A percentile compares a stretch with the other conserved stretches of the same genome.
These are phyloP conservation scores for Populus trichocarpa DNA, from an alignment of 441 rosid species.

Conservation along the genomic window DNA sequence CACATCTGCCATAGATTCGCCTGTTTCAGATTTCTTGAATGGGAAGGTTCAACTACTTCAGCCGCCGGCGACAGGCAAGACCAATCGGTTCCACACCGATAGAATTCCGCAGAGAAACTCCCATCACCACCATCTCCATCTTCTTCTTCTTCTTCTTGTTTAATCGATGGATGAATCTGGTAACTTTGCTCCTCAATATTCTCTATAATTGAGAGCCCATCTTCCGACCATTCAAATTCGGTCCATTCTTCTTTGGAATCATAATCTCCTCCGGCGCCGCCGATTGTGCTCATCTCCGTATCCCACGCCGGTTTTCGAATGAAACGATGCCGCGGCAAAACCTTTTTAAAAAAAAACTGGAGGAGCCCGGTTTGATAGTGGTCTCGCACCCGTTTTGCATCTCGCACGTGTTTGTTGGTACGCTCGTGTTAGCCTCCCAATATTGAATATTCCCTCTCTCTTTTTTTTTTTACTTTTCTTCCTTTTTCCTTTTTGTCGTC, in stretches of 20 bases:
- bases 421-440: background rate
- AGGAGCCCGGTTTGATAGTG: background rate
- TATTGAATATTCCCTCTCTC: too few species aligned
- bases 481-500: too few species aligned
- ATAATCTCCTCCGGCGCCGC: background rate
- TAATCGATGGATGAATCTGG: background rate
- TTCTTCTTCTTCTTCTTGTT: background rate
- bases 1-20: conserved; percentile 54
- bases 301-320: conserved; percentile 2
- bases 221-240: conserved; percentile 5
- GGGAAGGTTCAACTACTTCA: background rate
- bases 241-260: background rate
- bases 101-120: conserved; percentile 67
- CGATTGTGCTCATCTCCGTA: background rate
- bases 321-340: background rate
- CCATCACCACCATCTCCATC: conserved; percentile 31
- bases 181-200: background rate
- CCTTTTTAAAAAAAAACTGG: background rate
- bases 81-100: conserved; percentile 60
- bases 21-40: conserved; percentile 45
- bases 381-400: background rate
- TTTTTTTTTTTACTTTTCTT: too few species aligned
- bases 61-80: conserved; percentile 34
- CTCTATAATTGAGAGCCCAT: background rate
- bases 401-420: background rate